Conservation (phyloP, 2,329 filamentous ascomycete genomes). For the Aspergillus pseudonomiae region DNA sequence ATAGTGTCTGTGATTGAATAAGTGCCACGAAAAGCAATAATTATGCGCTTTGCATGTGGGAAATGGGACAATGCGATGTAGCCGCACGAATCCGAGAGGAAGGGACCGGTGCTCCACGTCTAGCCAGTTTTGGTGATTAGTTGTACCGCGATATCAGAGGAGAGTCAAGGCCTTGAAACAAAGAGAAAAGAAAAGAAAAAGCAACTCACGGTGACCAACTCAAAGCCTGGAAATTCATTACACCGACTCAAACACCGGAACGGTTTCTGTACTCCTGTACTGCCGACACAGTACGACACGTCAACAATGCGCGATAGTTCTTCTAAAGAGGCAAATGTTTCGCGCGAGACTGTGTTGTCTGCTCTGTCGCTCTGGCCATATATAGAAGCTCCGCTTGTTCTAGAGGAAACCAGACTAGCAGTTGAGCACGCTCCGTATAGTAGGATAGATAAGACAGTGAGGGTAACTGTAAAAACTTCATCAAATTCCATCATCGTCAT, state of each 20-base stretch:
- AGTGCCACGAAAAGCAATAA: conserved; percentile 90
- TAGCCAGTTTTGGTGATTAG: conserved; percentile 26
- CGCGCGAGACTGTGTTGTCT: conserved; percentile 52
- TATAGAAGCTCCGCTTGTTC: neutral
- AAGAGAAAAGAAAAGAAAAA: too few relatives aligned
- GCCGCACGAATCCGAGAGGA: conserved; percentile 88
- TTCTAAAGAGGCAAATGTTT: conserved; percentile 79
- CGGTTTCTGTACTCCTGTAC: conserved; percentile 76
- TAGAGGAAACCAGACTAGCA: neutral
- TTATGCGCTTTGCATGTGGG: conserved; percentile 63
- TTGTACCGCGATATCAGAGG: neutral
- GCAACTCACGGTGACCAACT: conserved; percentile 64
- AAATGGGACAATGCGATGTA: conserved; percentile 86
- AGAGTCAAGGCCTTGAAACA: neutral
- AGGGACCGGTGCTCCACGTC: conserved; percentile 86
- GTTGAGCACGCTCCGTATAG: neutral
- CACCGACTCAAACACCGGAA: conserved; percentile 87
- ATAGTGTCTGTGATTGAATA: conserved; percentile 93
- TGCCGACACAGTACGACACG: conserved; percentile 90
- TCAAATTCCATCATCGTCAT: neutral
- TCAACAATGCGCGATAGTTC: conserved; percentile 90
- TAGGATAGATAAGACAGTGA: neutral
- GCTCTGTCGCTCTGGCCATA: conserved; percentile 8
- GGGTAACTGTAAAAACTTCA: neutral
- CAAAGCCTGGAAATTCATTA: conserved; percentile 76